These are phyloP conservation scores for Lachancea dasiensis DNA, from an alignment of 805 yeast species.

Conservation along the genomic window DNA sequence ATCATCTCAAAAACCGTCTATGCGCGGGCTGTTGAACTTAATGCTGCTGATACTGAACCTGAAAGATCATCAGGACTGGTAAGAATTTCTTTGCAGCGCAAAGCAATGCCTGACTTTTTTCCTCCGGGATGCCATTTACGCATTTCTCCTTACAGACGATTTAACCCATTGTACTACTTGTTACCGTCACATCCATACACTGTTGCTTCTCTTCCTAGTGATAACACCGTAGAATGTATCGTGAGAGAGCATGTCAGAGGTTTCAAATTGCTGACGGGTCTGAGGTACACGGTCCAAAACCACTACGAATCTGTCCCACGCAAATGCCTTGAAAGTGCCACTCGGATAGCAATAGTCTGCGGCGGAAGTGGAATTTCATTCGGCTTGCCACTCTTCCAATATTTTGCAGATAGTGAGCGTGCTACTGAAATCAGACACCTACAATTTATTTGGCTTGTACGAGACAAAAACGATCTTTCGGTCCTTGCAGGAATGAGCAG, in stretches of 20 bases:
- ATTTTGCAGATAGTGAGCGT: slow-evolving; percentile 28
- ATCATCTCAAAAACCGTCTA: slow-evolving; percentile 14
- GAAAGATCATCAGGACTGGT: slow-evolving; percentile 19
- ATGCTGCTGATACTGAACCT: slow-evolving; percentile 14
- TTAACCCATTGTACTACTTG: slow-evolving; percentile 40
- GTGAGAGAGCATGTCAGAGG: slow-evolving; percentile 34
- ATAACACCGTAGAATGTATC: slow-evolving; percentile 38
- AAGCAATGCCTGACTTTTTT: slow-evolving; percentile 28
- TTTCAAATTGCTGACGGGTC: slow-evolving; percentile 31
- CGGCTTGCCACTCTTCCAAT: slow-evolving; percentile 47
- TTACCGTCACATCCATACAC: slow-evolving; percentile 67
- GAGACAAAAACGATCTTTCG: slow-evolving; percentile 42
- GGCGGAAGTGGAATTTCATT: slow-evolving; percentile 75
- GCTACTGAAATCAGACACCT: slow-evolving; percentile 26
- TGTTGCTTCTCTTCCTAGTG: slow-evolving; percentile 42
- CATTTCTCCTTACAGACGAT: slow-evolving; percentile 34
- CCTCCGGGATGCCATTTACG: slow-evolving; percentile 57
- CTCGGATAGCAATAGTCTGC: slow-evolving; percentile 47
- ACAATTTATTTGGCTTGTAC: slow-evolving; percentile 50
- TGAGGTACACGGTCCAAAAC: slow-evolving; percentile 36
- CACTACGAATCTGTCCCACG: slow-evolving; percentile 38
- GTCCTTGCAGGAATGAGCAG: slow-evolving; percentile 31
- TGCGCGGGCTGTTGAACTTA: slow-evolving; percentile 13
- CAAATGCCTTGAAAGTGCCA: slow-evolving; percentile 43
- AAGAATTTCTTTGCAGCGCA: slow-evolving; percentile 23